Conservation (phyloP, 106 monocot species). For the Dactylorhiza incarnata region DNA sequence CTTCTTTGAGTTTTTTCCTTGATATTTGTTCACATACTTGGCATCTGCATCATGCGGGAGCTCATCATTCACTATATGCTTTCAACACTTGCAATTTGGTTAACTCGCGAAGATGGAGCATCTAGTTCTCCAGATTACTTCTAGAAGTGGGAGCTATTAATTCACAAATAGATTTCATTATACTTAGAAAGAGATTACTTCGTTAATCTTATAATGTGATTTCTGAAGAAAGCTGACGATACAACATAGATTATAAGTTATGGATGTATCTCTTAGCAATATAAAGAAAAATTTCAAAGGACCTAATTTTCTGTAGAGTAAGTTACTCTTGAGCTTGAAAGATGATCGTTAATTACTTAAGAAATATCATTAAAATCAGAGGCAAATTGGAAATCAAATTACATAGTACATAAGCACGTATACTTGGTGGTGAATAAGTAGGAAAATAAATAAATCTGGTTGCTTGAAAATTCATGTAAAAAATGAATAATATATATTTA, state of each 20-base stretch:
- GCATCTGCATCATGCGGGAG: slow-evolving; percentile 78
- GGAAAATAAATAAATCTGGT: too few species aligned
- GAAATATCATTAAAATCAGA: background rate
- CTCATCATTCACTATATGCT: slow-evolving; percentile 92
- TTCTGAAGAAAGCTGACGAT: background rate
- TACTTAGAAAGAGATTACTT: background rate
- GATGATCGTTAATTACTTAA: background rate
- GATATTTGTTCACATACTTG: slow-evolving; percentile 60
- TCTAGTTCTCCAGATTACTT: too few species aligned
- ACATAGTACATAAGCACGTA: too few species aligned
- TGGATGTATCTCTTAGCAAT: too few species aligned
- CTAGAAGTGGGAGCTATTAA: background rate
- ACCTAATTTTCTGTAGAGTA: too few species aligned
- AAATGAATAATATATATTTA: too few species aligned
- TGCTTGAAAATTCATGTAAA: too few species aligned
- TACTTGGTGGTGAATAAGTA: too few species aligned
- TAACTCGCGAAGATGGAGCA: too few species aligned
- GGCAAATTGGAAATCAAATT: too few species aligned
- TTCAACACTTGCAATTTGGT: too few species aligned
- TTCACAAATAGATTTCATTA: background rate
- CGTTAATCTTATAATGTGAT: background rate
- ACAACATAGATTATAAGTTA: background rate
- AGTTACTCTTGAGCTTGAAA: background rate
- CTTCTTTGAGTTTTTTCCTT: slow-evolving; percentile 27
- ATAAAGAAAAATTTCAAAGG: too few species aligned